Base-by-base conservation (phyloP, 75 land plant species). In the Pseudotsuga menziesii region DNA sequence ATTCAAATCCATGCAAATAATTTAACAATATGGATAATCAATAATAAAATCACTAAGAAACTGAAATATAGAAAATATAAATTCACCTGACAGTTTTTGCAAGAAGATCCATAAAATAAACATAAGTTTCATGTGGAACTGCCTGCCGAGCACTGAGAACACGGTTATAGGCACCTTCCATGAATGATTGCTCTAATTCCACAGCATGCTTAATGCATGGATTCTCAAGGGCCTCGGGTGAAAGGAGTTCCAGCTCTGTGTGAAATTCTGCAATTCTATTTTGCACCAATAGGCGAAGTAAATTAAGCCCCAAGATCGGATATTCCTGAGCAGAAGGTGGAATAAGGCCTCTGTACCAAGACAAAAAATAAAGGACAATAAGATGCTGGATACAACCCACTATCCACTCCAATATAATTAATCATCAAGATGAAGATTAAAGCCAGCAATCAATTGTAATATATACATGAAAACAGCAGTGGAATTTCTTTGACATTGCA, bases 101-200 rank as follows among this genome's bases (percentile, higher is more conserved):
- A 29, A 96, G 86, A 73, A 96, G 92, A 78, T 94, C 97, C 92
- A 96, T 94, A 82, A 91, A 96, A 74, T 96, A 96, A 13, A 79
- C 89, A 76, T 91, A 96, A 9, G 94, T 91, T 59, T 94, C 94
- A 84, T 96, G 93, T 0, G 97, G 99, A 52, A 92, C 94, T 35
- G 87, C 85, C 81, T 96, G 94, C 70, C 97, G 89, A 56, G 97
- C 97, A 82, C 83, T 90, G 78, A 94, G 81, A 7, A 96, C 99
- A 81, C 92, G 92, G 69, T 96, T 90, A 78, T 96, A 96, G 27
- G 97, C 97, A 35, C 99, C 94, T 82, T 96, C 97, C 97, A 96
- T 94, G 78, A 96, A 93, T 25, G 97, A 93, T 76, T 96, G 97
- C 81, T 96, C 99, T 67, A 96, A 78, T 77, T 96, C 94, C 52